Evolutionary conservation across 2,329 filamentous ascomycete genomes (phyloP).

Genomic region (Aureobasidium sp.): DNA sequence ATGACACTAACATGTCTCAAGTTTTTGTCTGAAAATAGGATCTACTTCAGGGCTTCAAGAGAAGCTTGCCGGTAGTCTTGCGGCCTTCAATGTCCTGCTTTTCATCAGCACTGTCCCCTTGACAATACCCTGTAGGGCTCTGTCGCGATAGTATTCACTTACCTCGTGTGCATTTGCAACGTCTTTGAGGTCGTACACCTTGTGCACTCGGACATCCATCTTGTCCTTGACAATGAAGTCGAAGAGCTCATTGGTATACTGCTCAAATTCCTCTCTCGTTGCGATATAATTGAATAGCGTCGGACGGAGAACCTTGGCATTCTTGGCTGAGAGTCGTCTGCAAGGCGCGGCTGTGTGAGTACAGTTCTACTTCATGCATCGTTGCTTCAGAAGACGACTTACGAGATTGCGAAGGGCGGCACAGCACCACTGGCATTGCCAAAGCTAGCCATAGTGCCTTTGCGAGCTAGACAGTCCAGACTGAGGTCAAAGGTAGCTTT

Average conservation of each 20-base stretch:
- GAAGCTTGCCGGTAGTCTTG: slow-evolving; percentile 75
- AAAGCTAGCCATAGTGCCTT: slow-evolving; percentile 71
- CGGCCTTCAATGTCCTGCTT: slow-evolving; percentile 65
- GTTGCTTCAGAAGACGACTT: slow-evolving; percentile 39
- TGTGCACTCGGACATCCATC: slow-evolving; percentile 66
- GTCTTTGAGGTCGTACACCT: slow-evolving; percentile 69
- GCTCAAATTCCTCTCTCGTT: slow-evolving; percentile 62
- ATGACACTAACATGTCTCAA: background rate
- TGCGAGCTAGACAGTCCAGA: slow-evolving; percentile 64
- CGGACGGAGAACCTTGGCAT: slow-evolving; percentile 69
- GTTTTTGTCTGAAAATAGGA: background rate
- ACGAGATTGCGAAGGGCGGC: slow-evolving; percentile 57
- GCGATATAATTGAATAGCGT: slow-evolving; percentile 63
- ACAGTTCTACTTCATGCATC: background rate
- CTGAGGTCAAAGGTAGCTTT: slow-evolving; percentile 76
- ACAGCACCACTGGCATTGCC: slow-evolving; percentile 77
- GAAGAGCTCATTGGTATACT: slow-evolving; percentile 66
- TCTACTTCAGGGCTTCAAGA: slow-evolving; percentile 49
- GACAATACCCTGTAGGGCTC: background rate
- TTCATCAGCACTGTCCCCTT: background rate
- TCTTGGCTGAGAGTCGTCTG: slow-evolving; percentile 61
- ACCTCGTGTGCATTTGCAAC: slow-evolving; percentile 61
- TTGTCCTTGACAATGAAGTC: slow-evolving; percentile 61
- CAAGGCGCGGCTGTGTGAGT: background rate
- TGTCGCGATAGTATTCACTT: slow-evolving; percentile 18